Percentiles rank a stretch among this genome's conserved stretches.
phyloP scores from a whole-genome alignment of 805 yeast genomes.

The Aciculoconidium aculeatum region DNA sequence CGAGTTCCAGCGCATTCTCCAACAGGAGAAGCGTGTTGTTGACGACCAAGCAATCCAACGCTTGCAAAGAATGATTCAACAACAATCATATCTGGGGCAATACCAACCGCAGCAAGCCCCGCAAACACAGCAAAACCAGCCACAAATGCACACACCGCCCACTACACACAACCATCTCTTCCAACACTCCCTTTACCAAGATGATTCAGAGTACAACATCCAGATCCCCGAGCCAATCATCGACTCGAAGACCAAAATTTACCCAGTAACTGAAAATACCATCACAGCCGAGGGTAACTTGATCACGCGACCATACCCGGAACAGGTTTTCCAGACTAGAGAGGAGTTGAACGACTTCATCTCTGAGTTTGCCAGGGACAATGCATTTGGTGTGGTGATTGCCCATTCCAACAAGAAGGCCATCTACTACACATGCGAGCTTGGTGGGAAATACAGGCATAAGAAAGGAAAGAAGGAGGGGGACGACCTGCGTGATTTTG shows the following conservation, averaged over 20 bases:
- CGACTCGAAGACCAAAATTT: conserved; percentile 37
- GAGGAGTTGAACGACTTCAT: conserved; percentile 49
- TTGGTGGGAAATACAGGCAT: conserved; percentile 52
- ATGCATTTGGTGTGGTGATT: conserved; percentile 55
- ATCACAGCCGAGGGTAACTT: conserved; percentile 45
- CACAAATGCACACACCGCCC: conserved; percentile 11
- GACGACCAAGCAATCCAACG: conserved; percentile 3
- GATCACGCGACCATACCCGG: conserved; percentile 50
- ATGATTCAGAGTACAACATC: conserved; percentile 37
- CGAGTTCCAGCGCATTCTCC: conserved; percentile 15
- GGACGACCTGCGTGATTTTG: conserved; percentile 9
- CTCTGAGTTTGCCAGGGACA: conserved; percentile 49
- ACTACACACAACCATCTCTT: conserved; percentile 21
- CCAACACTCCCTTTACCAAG: conserved; percentile 15
- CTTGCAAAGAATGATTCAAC: conserved; percentile 1
- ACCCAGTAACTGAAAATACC: conserved; percentile 39
- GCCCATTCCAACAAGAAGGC: conserved; percentile 56
- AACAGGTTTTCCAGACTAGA: conserved; percentile 45
- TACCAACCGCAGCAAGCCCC: conserved; percentile 9
- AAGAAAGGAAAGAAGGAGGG: conserved; percentile 30
- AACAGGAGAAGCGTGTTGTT: conserved; percentile 4
- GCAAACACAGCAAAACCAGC: conserved; percentile 17
- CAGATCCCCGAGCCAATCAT: conserved; percentile 43
- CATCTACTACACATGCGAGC: conserved; percentile 53
- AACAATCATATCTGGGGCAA: background rate